A percentile compares a stretch with the other conserved stretches of the same genome.
phyloP scores from a whole-genome alignment of 208 protist genomes.

The Crithidia bombi region DNA sequence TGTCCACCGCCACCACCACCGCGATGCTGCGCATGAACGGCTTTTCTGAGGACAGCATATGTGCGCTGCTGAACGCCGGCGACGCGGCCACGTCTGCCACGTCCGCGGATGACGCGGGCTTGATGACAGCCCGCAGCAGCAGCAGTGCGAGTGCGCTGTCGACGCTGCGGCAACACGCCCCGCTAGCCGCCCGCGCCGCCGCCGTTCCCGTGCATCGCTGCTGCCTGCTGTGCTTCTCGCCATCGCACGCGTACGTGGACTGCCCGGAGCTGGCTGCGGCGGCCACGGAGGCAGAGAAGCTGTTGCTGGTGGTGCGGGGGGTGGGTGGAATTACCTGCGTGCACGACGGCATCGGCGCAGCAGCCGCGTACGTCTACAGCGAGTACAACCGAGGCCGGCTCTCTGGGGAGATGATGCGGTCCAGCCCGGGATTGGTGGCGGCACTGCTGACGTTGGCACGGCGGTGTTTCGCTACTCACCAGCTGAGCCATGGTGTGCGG shows the following conservation, averaged over 20 bases:
- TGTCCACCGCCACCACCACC: conserved; percentile 51
- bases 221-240: conserved; percentile 78
- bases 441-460: conserved; percentile 46
- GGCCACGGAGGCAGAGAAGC: conserved; percentile 41
- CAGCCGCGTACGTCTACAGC: conserved; percentile 77
- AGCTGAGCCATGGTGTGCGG: conserved; percentile 56
- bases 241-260: conserved; percentile 57
- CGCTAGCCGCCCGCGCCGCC: conserved; percentile 42
- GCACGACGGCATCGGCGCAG: conserved; percentile 60
- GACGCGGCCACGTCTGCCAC: neutral
- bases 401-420: conserved; percentile 52
- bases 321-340: conserved; percentile 63
- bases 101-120: neutral
- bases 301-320: conserved; percentile 49
- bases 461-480: conserved; percentile 54
- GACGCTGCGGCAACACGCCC: neutral
- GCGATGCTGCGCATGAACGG: conserved; percentile 70
- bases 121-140: conserved; percentile 5
- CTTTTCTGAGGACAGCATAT: conserved; percentile 68
- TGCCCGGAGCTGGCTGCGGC: conserved; percentile 72
- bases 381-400: conserved; percentile 74
- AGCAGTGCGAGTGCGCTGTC: neutral
- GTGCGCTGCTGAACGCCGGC: conserved; percentile 33
- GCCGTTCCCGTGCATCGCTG: conserved; percentile 56
- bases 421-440: conserved; percentile 40